A percentile compares a stretch with the other conserved stretches of the same genome.
Conservation (phyloP, 2,329 filamentous ascomycete genomes). For the Penicillium sp. region DNA sequence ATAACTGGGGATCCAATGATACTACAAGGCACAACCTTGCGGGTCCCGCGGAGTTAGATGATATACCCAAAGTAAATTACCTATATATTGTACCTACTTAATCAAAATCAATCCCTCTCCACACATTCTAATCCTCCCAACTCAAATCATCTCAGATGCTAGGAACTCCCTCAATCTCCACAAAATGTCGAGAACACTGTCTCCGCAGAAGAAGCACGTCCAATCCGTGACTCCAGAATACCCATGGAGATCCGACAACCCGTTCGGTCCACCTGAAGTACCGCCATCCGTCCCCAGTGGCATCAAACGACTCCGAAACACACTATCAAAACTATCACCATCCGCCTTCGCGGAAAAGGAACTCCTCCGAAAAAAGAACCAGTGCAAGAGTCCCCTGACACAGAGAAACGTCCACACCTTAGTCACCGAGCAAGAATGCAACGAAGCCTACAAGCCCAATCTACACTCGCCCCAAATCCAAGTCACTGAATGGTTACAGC, state of each 20-base stretch:
- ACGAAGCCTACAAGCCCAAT: constrained; percentile 59
- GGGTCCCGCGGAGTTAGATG: constrained; percentile 13
- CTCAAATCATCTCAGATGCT: not conserved
- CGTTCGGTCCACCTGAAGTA: constrained; percentile 33
- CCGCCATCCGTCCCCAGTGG: constrained; percentile 28
- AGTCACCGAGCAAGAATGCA: constrained; percentile 33
- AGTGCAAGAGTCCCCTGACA: constrained; percentile 36
- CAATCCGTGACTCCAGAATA: constrained; percentile 22
- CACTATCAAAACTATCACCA: constrained; percentile 34
- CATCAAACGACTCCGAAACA: constrained; percentile 37
- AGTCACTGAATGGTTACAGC: constrained; percentile 72
- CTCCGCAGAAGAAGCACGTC: not conserved
- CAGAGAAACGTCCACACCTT: constrained; percentile 39
- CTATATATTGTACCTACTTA: constrained; percentile 5
- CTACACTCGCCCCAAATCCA: constrained; percentile 60
- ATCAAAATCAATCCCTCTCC: not conserved
- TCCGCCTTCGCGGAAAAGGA: constrained; percentile 36
- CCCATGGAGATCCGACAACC: constrained; percentile 33
- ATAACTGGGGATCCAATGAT: constrained; percentile 8
- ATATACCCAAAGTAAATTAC: not conserved
- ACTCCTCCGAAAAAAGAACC: constrained; percentile 36
- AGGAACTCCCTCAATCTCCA: not conserved
- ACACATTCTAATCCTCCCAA: not conserved
- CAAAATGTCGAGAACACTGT: not conserved
- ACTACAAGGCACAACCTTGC: not conserved